phyloP scores from a whole-genome alignment of 352 stramenopile genomes.

The Globisporangium spiculum region DNA sequence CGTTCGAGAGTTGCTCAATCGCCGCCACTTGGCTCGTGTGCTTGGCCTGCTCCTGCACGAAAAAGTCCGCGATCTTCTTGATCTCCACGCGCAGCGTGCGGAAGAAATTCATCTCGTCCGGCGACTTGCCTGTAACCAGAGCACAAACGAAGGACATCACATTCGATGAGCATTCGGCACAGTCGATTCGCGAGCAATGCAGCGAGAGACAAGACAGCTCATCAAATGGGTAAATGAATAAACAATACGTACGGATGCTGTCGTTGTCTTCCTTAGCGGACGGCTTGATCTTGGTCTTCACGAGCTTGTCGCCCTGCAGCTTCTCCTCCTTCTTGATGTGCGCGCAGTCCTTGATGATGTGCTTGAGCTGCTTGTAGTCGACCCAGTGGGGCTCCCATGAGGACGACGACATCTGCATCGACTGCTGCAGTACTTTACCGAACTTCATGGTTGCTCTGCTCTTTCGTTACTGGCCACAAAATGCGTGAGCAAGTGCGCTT shows the following conservation, averaged over 20 bases:
- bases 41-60: slow-evolving; percentile 75
- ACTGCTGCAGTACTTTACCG: slow-evolving; percentile 85
- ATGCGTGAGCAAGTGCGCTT: too few species aligned
- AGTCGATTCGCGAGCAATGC: neutral
- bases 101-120: slow-evolving; percentile 89
- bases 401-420: slow-evolving; percentile 77
- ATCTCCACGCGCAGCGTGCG: slow-evolving; percentile 81
- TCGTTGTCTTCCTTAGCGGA: slow-evolving; percentile 83
- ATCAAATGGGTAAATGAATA: neutral
- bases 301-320: slow-evolving; percentile 65
- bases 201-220: neutral
- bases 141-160: neutral
- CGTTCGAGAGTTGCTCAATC: slow-evolving; percentile 65
- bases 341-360: slow-evolving; percentile 89
- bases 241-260: slow-evolving; percentile 68
- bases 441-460: slow-evolving; percentile 69
- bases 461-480: neutral
- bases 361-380: slow-evolving; percentile 89
- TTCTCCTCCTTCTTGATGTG: slow-evolving; percentile 87
- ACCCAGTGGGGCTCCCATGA: slow-evolving; percentile 79
- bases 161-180: neutral
- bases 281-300: slow-evolving; percentile 80
- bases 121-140: slow-evolving; percentile 53
- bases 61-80: slow-evolving; percentile 85
- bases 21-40: slow-evolving; percentile 61